Conservation (phyloP, 495 filamentous ascomycete species). For the Geopyxis carbonaria region DNA sequence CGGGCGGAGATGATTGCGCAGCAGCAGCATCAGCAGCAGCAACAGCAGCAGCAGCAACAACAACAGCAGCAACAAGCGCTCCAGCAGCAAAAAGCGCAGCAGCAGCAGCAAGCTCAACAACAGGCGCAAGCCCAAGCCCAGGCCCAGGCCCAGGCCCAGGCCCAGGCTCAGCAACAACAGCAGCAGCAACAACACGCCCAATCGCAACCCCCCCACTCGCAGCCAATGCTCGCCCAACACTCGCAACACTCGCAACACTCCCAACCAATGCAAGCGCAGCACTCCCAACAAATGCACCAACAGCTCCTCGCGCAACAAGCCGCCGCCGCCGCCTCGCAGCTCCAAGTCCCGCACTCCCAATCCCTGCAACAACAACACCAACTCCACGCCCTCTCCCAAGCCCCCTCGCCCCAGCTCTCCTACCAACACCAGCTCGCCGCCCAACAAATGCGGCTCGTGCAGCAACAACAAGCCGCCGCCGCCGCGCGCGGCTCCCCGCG, state of each 20-base stretch:
- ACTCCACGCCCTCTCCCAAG: neutral
- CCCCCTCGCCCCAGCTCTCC: no score
- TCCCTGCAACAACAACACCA: slow-evolving; percentile 12
- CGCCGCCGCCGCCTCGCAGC: neutral
- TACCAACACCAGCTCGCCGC: neutral
- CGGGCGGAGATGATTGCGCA: slow-evolving; percentile 30
- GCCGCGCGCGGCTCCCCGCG: slow-evolving; percentile 8
- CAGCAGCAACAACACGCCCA: slow-evolving; percentile 6
- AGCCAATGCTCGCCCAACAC: neutral
- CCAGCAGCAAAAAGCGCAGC: slow-evolving; percentile 25
- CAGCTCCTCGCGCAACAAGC: slow-evolving; percentile 8
- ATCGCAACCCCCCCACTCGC: slow-evolving; percentile 3
- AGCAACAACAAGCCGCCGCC: neutral
- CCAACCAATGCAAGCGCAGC: slow-evolving; percentile 10
- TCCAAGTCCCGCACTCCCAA: neutral
- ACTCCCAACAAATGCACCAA: slow-evolving; percentile 8
- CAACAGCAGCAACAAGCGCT: slow-evolving; percentile 26
- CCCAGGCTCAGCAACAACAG: slow-evolving; percentile 17
- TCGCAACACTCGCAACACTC: slow-evolving; percentile 10
- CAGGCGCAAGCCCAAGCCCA: slow-evolving; percentile 11
- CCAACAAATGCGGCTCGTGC: neutral
- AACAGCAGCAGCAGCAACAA: slow-evolving; percentile 21
- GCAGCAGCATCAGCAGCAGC: slow-evolving; percentile 23
- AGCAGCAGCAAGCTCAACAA: slow-evolving; percentile 5
- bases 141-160: slow-evolving; percentile 7